phyloP scores from a whole-genome alignment of 768 basidiomycete genomes.

The Chalciporus chontae region DNA sequence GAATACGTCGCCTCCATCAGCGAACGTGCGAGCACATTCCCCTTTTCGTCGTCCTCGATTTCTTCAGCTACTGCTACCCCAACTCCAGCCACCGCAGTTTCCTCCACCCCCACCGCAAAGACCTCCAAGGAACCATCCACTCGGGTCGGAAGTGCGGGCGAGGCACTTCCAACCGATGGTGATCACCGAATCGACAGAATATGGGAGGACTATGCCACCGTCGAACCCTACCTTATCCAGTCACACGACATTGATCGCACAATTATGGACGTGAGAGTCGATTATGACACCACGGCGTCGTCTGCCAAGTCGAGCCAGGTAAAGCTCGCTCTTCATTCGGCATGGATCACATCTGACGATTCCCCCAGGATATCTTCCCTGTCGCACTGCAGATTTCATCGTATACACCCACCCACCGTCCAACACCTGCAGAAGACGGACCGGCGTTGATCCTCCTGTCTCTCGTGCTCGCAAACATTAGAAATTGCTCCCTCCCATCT shows the following conservation, averaged over 20 bases:
- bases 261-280: constrained; percentile 51
- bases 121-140: constrained; percentile 12
- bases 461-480: constrained; percentile 81
- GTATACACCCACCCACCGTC: constrained; percentile 31
- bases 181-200: constrained; percentile 80
- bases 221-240: constrained; percentile 64
- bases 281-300: constrained; percentile 39
- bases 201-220: constrained; percentile 83
- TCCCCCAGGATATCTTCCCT: constrained; percentile 66
- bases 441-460: constrained; percentile 87
- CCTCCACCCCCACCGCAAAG: constrained; percentile 30
- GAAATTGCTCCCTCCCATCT: constrained; percentile 82
- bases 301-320: constrained; percentile 63
- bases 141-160: constrained; percentile 23
- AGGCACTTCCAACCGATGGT: constrained; percentile 69
- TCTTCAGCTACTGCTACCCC: constrained; percentile 28
- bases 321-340: not conserved
- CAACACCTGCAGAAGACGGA: constrained; percentile 74
- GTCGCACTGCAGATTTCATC: constrained; percentile 71
- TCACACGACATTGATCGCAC: constrained; percentile 43
- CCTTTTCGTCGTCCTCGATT: constrained; percentile 37
- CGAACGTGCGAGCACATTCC: constrained; percentile 52
- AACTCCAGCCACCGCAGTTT: constrained; percentile 28
- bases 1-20: constrained; percentile 82
- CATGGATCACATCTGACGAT: constrained; percentile 2